phyloP scores from a whole-genome alignment of 208 protist genomes.

The Trypanosoma cruzi region DNA sequence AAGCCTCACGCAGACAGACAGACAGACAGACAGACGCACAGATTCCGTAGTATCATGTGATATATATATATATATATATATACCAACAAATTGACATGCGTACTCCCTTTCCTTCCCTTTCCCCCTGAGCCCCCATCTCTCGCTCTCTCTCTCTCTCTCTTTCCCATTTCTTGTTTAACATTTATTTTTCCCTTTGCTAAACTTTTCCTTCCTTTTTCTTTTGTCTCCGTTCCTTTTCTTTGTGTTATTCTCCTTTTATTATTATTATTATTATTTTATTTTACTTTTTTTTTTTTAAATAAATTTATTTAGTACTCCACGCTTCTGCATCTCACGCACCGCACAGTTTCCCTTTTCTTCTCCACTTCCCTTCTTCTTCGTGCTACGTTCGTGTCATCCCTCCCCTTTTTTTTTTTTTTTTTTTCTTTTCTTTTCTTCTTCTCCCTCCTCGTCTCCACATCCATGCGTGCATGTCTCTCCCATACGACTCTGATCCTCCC shows the following conservation, averaged over 20 bases:
- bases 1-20: background rate
- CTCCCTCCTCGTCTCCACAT: background rate
- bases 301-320: too few species aligned
- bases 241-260: too few species aligned
- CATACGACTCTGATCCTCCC: too few species aligned
- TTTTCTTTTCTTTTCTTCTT: background rate
- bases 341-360: background rate
- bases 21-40: background rate
- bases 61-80: background rate
- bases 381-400: conserved; percentile 4
- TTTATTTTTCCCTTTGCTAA: background rate
- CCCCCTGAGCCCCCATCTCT: background rate
- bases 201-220: background rate
- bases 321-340: background rate
- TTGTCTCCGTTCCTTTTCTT: conserved; percentile 2
- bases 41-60: background rate
- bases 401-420: background rate
- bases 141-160: background rate
- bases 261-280: too few species aligned
- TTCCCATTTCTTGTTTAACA: background rate
- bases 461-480: too few species aligned
- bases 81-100: background rate
- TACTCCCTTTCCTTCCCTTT: background rate
- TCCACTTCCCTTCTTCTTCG: conserved; percentile 13
- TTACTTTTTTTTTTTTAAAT: background rate